Percentiles rank a stretch among this genome's conserved stretches.
Conservation (phyloP, 345 rosid genomes). For the Luvunga scandens region DNA sequence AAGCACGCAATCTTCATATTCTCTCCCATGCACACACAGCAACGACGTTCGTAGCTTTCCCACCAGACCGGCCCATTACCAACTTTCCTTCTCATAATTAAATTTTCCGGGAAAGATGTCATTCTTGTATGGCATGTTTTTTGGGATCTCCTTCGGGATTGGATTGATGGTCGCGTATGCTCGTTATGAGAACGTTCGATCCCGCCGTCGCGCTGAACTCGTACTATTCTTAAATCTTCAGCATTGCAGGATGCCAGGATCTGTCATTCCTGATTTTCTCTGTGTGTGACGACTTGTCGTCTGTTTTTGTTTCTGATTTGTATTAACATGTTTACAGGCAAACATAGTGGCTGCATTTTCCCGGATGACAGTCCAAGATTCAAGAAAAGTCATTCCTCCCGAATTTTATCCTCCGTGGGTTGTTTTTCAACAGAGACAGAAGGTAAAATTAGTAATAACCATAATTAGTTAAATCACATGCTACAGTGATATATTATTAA, state of each 20-base stretch:
- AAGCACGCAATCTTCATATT: slow-evolving; percentile 1
- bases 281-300: not conserved
- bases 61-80: not conserved
- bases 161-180: slow-evolving; percentile 61
- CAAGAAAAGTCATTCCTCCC: slow-evolving; percentile 66
- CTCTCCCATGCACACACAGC: not conserved
- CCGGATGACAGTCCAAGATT: slow-evolving; percentile 84
- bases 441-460: slow-evolving; percentile 40
- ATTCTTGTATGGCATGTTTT: slow-evolving; percentile 46
- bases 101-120: slow-evolving; percentile 26
- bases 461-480: not conserved
- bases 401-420: slow-evolving; percentile 82
- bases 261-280: not conserved
- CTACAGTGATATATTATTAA: not conserved
- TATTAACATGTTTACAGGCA: slow-evolving; percentile 38
- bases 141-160: slow-evolving; percentile 54
- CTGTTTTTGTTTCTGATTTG: not conserved
- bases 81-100: not conserved
- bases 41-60: not conserved
- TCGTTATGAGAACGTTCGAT: slow-evolving; percentile 52
- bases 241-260: not conserved
- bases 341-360: slow-evolving; percentile 74
- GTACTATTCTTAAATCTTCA: slow-evolving; percentile 22
- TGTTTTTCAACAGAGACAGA: slow-evolving; percentile 72
- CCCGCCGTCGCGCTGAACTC: slow-evolving; percentile 51